phyloP scores from a whole-genome alignment of 2,329 filamentous ascomycete species.

The Metarhizium humberi region DNA sequence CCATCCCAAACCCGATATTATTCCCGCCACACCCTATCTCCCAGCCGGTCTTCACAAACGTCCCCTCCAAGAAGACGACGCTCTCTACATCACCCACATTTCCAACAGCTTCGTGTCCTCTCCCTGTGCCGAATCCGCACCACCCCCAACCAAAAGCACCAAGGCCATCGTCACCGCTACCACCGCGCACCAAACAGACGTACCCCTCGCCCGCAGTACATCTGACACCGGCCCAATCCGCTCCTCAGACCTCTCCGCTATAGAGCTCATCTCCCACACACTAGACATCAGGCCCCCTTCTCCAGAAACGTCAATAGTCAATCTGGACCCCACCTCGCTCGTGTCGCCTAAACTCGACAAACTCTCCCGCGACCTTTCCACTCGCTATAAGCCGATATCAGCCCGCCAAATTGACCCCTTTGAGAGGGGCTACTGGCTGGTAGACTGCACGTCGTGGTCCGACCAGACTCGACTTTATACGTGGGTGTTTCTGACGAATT shows the following conservation, averaged over 20 bases:
- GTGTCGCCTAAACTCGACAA: slow-evolving; percentile 47
- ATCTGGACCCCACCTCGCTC: slow-evolving; percentile 39
- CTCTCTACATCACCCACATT: slow-evolving; percentile 22
- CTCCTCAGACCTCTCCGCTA: slow-evolving; percentile 8
- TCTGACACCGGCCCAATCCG: slow-evolving; percentile 18
- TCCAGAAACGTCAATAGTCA: slow-evolving; percentile 37
- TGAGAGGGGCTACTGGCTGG: slow-evolving; percentile 71
- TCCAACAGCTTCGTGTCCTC: slow-evolving; percentile 19
- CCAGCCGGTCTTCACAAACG: not conserved
- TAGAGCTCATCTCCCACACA: slow-evolving; percentile 16
- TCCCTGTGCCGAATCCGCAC: slow-evolving; percentile 20
- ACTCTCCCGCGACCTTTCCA: slow-evolving; percentile 38
- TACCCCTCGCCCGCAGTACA: slow-evolving; percentile 16
- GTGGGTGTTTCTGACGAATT: slow-evolving; percentile 54
- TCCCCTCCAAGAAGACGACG: slow-evolving; percentile 1
- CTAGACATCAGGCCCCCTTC: slow-evolving; percentile 45
- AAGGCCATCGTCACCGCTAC: slow-evolving; percentile 5
- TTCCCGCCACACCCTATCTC: slow-evolving; percentile 18
- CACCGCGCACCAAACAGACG: slow-evolving; percentile 3
- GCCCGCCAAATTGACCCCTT: slow-evolving; percentile 33
- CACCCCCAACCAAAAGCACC: slow-evolving; percentile 18
- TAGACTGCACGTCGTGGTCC: slow-evolving; percentile 51
- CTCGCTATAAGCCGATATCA: slow-evolving; percentile 40
- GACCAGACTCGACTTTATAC: slow-evolving; percentile 36
- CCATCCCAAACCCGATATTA: slow-evolving; percentile 6